Conservation (phyloP, 2,329 filamentous ascomycete species). For the Leptographium flavum region DNA sequence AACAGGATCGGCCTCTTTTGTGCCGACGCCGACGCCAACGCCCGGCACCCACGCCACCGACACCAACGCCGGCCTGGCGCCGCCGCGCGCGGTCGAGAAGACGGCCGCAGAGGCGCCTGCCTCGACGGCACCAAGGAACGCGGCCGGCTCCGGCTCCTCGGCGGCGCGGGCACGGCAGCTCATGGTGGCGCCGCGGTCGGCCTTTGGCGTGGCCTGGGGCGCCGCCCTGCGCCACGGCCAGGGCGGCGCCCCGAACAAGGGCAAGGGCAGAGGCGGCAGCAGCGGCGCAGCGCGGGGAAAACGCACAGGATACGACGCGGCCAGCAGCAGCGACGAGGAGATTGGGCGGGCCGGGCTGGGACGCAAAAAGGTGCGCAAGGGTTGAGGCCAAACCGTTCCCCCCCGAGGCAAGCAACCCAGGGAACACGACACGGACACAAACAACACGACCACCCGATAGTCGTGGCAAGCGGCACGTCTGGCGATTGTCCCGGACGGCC, state of each 20-base stretch:
- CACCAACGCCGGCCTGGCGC: no score
- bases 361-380: constrained; percentile 7
- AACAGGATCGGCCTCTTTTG: no score
- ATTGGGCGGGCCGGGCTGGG: constrained; percentile 17
- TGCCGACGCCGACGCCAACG: no score
- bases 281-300: background rate
- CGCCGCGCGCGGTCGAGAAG: no score
- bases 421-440: background rate
- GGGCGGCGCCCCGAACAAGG: background rate
- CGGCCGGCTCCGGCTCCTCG: background rate
- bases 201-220: background rate
- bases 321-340: constrained; percentile 20
- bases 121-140: no score
- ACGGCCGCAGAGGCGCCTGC: no score
- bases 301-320: constrained; percentile 3
- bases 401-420: background rate
- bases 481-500: no score
- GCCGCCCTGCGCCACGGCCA: background rate
- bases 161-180: constrained; percentile 1
- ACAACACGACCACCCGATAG: background rate
- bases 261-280: background rate
- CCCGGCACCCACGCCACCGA: no score
- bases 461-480: no score
- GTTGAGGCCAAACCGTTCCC: background rate
- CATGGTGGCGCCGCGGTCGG: background rate